Conservation (phyloP, 2,329 filamentous ascomycete species). For the Capronia americana region DNA sequence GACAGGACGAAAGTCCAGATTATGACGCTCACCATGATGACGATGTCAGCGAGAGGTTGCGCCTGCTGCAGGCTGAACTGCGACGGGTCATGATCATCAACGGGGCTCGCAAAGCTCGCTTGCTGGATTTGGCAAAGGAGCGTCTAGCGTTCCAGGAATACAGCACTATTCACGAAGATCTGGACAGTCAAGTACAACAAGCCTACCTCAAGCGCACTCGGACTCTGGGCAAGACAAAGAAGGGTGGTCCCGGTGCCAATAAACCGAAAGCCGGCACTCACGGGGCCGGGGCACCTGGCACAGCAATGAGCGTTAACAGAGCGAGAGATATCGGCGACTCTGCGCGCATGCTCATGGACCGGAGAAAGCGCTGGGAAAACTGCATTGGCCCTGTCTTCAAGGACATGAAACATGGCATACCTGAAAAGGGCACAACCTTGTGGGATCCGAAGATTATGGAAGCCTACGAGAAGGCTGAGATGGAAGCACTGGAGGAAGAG, state of each 20-base stretch:
- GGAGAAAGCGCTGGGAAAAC: conserved; percentile 85
- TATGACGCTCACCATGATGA: conserved; percentile 93
- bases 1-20: conserved; percentile 71
- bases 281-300: conserved; percentile 53
- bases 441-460: conserved; percentile 78
- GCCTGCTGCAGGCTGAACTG: conserved; percentile 80
- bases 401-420: conserved; percentile 77
- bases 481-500: conserved; percentile 82
- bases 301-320: conserved; percentile 63
- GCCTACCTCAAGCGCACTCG: conserved; percentile 95
- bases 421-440: conserved; percentile 71
- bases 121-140: conserved; percentile 87
- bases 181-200: conserved; percentile 91
- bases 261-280: conserved; percentile 65
- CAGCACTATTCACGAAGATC: conserved; percentile 92
- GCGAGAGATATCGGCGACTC: conserved; percentile 82
- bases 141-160: conserved; percentile 97
- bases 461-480: conserved; percentile 74
- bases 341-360: conserved; percentile 90
- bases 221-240: conserved; percentile 92
- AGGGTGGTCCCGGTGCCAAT: conserved; percentile 72
- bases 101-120: conserved; percentile 83
- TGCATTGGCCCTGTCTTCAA: conserved; percentile 91
- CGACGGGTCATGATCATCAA: conserved; percentile 86
- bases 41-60: conserved; percentile 87